A percentile compares a stretch with the other conserved stretches of the same genome.
Evolutionary conservation across 2,329 filamentous ascomycete species (phyloP).

Genomic region (Penicillium italicum): DNA sequence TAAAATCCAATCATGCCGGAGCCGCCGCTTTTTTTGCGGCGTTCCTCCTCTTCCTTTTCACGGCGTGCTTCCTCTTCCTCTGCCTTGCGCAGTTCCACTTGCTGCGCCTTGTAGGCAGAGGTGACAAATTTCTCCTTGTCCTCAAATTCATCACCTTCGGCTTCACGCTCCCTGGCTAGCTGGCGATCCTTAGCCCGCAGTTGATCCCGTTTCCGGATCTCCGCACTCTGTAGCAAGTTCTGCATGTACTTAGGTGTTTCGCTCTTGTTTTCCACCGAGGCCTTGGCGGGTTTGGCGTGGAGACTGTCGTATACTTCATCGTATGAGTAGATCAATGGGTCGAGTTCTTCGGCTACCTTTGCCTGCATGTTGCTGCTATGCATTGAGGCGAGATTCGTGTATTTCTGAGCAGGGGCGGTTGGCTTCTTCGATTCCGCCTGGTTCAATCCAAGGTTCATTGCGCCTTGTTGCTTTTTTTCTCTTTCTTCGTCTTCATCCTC

Average conservation of each 20-base stretch:
- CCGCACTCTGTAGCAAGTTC: conserved; percentile 56
- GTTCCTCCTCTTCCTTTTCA: conserved; percentile 53
- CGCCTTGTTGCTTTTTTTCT: conserved; percentile 15
- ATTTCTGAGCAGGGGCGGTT: conserved; percentile 27
- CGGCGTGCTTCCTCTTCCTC: conserved; percentile 57
- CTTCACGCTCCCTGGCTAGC: conserved; percentile 59
- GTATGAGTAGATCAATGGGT: conserved; percentile 50
- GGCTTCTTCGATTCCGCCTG: conserved; percentile 16
- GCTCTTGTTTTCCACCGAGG: conserved; percentile 18
- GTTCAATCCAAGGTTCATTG: conserved; percentile 27
- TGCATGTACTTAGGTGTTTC: conserved; percentile 58
- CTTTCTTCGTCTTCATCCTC: conserved; percentile 31
- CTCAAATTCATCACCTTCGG: conserved; percentile 63
- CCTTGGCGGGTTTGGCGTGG: conserved; percentile 38
- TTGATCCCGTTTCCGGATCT: conserved; percentile 61
- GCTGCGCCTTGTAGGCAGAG: conserved; percentile 61
- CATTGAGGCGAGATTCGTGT: conserved; percentile 46
- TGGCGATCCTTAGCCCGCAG: conserved; percentile 59
- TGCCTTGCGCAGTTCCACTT: conserved; percentile 55
- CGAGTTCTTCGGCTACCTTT: conserved; percentile 42
- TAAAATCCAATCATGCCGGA: conserved; percentile 60
- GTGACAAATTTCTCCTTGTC: conserved; percentile 68
- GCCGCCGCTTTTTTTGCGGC: conserved; percentile 45
- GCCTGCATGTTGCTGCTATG: conserved; percentile 47
- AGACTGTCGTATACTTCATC: conserved; percentile 49